Base-by-base conservation (phyloP, 495 filamentous ascomycete species). In the Astrothelium subdiscretum region DNA sequence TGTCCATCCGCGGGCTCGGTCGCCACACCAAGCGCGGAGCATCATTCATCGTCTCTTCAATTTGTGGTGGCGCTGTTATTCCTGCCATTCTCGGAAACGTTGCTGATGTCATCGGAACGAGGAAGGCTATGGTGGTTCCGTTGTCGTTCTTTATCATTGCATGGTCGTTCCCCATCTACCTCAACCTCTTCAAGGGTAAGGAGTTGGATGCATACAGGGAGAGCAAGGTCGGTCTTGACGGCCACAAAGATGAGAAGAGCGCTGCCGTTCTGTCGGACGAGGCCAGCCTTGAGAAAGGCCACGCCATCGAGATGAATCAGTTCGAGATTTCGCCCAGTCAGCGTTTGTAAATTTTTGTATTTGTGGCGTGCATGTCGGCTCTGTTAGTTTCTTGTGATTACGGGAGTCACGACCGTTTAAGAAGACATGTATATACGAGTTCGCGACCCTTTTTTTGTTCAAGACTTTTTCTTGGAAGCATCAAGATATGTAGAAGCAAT, bases 21-120 rank as follows among this genome's bases (percentile, higher is more conserved):
- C 77, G 81, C 22, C 85, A 85, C 62, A 89, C 86, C 1, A 91
- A 91, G 72, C 77, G 81, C 20, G 86, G 83, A 12, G 82, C 84
- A 1, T 85, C 83, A 2, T 83, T 79, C 72, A 71, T 90, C 52
- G 87, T 88, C 0, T 83, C 86, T 65, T 82, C 81, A 24, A 82
- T 83, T 29, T 83, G 76, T 6, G 87, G 87, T 18, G 85, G 86
- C 31, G 84, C 80, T 11, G 79, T 86, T 15, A 84, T 88, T 69
- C 87, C 85, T 0, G 85, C 85, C 24, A 81, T 89, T 60, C 79
- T 81, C 31, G 85, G 84, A 13, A 77, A 76, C 4, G 82, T 83
- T 3, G 81, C 81, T 15, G 82, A 85, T 65, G 31, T 60, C 8
- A 63, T 52, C 32, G 35, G 32, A 42, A 69, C 65, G 11, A 57